Evolutionary conservation across 148 eudicot genomes (phyloP), one percentile per base, ranked within the genome.

Genomic region (Vaccinium myrtillus): DNA sequence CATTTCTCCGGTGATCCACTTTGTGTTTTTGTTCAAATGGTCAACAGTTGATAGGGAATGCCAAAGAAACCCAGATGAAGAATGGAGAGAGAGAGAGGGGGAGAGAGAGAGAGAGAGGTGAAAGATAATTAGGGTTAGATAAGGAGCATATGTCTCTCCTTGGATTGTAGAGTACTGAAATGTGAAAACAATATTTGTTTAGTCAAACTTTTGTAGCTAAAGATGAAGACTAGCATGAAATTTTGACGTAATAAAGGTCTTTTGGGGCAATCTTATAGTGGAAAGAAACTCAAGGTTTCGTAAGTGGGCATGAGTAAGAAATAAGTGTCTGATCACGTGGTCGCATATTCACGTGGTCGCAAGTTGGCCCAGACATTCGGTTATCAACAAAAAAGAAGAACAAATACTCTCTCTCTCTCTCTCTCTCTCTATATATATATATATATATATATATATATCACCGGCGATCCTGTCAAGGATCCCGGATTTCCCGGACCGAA

Each of bases 1-100:
- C 94, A 85, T 89, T 89, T 59, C 91, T 90, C 76, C 86, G 27
- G 12, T 13, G 86, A 81, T 85, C 87, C 87, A 85, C 18, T 74
- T 27, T 74, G 36, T 49, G 30, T 5, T 5, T 49, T 76, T 49
- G 13, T 77, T 77, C 59, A 49, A n/a, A 19, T 21, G 18, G 79
- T 76, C 79, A 76, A 76, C 19, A 75, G 25, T 25, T 75, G 53
- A 43, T 43, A 19, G 53, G 54, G 56, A 9, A 8, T 7, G 78
- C 21, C 1, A 8, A 13, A 46, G 78, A 76, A 43, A 43, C 46
- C 46, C 0, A 43, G 46, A 43, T 43, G 46, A 43, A 43, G 43
- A 39, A 39, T 39, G 43, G 81, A 54, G 61, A 77, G 81, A 75
- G 39, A 56, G 74, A 83, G 23, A 25, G 10, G 67, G 7, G 67